These are phyloP conservation scores for Cyamopsis tetragonoloba DNA, from an alignment of 306 rosid genomes.

Conservation along the genomic window DNA sequence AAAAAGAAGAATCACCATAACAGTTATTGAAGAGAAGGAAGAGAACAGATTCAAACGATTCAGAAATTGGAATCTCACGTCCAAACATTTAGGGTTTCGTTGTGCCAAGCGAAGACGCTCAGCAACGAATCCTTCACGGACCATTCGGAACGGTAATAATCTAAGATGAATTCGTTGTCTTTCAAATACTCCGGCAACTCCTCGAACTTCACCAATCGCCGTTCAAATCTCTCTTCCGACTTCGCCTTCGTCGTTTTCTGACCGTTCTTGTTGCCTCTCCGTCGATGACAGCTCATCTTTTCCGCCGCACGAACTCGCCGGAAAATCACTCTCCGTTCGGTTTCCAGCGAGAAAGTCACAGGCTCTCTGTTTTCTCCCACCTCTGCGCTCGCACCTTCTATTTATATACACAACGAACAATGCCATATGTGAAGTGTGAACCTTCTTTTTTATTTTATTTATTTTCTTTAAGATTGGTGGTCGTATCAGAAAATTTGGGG, in stretches of 20 bases:
- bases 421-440: no score
- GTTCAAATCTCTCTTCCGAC: conserved; percentile 6
- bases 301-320: no score
- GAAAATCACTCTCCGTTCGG: no score
- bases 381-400: no score
- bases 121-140: conserved; percentile 61
- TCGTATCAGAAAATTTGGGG: no score
- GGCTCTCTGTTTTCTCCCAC: no score
- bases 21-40: not conserved
- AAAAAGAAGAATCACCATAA: no score
- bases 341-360: no score
- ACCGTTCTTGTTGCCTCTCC: not conserved
- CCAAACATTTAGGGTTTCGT: conserved; percentile 93
- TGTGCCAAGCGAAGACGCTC: conserved; percentile 83
- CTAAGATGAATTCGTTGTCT: conserved; percentile 83
- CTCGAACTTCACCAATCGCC: conserved; percentile 57
- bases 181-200: conserved; percentile 82
- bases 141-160: conserved; percentile 86
- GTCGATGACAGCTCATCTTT: conserved; percentile 32
- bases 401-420: no score
- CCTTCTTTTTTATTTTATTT: no score
- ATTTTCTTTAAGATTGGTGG: no score
- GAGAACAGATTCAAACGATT: no score
- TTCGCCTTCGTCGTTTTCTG: not conserved
- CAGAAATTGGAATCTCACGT: conserved; percentile 42